These are phyloP conservation scores for Fonsecaea pedrosoi DNA, from an alignment of 2,329 filamentous ascomycete genomes.

Conservation along the genomic window DNA sequence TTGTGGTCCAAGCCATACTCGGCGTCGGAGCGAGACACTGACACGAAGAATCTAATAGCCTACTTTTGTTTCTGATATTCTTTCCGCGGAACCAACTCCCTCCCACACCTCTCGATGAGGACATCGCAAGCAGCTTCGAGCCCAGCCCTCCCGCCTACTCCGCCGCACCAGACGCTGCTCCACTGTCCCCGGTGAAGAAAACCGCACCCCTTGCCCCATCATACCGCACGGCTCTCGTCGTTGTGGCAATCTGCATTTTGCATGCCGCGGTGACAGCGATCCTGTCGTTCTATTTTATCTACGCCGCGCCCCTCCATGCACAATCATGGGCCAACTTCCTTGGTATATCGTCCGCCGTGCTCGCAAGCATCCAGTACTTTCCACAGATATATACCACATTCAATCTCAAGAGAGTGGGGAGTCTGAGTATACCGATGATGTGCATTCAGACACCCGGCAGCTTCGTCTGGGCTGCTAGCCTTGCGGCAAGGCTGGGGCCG, in stretches of 20 bases:
- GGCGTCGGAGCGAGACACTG: not conserved
- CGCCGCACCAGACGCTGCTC: slow-evolving; percentile 39
- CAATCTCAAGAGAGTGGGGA: slow-evolving; percentile 81
- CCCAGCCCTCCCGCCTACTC: not conserved
- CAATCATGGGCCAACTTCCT: slow-evolving; percentile 83
- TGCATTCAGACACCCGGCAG: slow-evolving; percentile 95
- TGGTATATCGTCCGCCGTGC: slow-evolving; percentile 76
- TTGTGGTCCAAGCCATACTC: not conserved
- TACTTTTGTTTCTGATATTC: slow-evolving; percentile 93
- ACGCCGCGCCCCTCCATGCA: slow-evolving; percentile 68
- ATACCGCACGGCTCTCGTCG: slow-evolving; percentile 78
- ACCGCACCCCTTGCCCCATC: slow-evolving; percentile 56
- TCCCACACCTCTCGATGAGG: slow-evolving; percentile 50
- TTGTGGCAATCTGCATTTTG: slow-evolving; percentile 74
- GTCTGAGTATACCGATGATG: slow-evolving; percentile 97
- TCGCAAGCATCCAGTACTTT: slow-evolving; percentile 89
- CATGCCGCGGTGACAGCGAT: slow-evolving; percentile 76
- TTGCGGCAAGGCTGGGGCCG: slow-evolving; percentile 78
- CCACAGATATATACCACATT: slow-evolving; percentile 96
- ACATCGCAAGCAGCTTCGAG: not conserved
- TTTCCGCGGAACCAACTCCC: slow-evolving; percentile 71
- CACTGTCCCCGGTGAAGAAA: slow-evolving; percentile 36
- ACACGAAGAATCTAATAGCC: slow-evolving; percentile 58
- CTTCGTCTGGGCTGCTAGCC: slow-evolving; percentile 83
- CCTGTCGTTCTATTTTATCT: slow-evolving; percentile 65